A percentile compares a stretch with the other conserved stretches of the same genome.
Evolutionary conservation across 768 basidiomycete genomes (phyloP).

Genomic region (Panellus pusillus): DNA sequence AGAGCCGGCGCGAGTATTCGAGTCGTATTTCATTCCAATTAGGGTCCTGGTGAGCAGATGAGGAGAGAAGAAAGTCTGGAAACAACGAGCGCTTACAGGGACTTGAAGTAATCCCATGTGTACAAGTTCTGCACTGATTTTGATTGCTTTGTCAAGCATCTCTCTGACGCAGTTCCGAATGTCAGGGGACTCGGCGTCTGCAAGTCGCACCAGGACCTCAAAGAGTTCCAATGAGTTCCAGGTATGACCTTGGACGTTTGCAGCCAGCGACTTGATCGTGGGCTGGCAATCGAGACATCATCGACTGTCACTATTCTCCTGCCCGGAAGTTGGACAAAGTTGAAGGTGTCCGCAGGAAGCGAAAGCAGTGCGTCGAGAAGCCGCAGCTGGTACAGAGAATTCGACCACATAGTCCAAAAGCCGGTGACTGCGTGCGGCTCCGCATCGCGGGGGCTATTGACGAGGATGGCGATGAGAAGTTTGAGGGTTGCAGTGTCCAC

Average conservation of each 20-base stretch:
- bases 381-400: constrained; percentile 81
- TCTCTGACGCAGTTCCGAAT: constrained; percentile 79
- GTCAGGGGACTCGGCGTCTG: constrained; percentile 69
- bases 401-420: constrained; percentile 86
- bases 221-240: constrained; percentile 96
- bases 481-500: constrained; percentile 90
- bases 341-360: constrained; percentile 88
- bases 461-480: constrained; percentile 82
- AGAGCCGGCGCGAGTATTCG: constrained; percentile 83
- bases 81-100: constrained; percentile 55
- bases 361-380: constrained; percentile 88
- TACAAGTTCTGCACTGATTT: constrained; percentile 91
- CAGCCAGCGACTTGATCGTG: constrained; percentile 89
- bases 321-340: constrained; percentile 85
- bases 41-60: constrained; percentile 51
- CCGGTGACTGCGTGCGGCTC: constrained; percentile 80
- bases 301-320: constrained; percentile 84
- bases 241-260: constrained; percentile 86
- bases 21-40: constrained; percentile 85
- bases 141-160: constrained; percentile 91
- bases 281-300: constrained; percentile 80
- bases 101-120: constrained; percentile 92
- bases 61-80: constrained; percentile 9
- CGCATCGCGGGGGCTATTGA: constrained; percentile 75
- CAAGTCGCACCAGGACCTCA: constrained; percentile 79